A percentile compares a stretch with the other conserved stretches of the same genome.
Conservation (phyloP, 2,329 filamentous ascomycete genomes). For the Pyricularia pennisetigena region DNA sequence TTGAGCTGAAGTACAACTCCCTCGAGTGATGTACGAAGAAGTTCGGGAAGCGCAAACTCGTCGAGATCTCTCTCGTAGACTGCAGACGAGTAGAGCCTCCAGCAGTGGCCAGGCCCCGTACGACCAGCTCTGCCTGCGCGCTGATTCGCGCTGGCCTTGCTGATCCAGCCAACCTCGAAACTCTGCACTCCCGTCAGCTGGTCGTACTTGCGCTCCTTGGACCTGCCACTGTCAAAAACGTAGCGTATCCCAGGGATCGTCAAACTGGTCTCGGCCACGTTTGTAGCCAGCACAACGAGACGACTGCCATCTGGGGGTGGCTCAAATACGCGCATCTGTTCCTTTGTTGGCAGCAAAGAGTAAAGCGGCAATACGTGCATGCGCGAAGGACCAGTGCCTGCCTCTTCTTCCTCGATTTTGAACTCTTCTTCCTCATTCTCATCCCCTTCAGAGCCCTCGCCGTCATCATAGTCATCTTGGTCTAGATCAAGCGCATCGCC, state of each 20-base stretch:
- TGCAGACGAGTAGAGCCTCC: slow-evolving; percentile 86
- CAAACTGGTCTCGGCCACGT: slow-evolving; percentile 93
- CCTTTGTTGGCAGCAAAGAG: slow-evolving; percentile 79
- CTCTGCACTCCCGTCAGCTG: slow-evolving; percentile 85
- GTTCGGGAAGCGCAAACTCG: slow-evolving; percentile 79
- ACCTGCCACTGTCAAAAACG: slow-evolving; percentile 88
- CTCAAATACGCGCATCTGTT: slow-evolving; percentile 88
- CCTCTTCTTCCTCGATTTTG: slow-evolving; percentile 52
- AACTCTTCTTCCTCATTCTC: slow-evolving; percentile 56
- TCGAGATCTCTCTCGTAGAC: slow-evolving; percentile 86
- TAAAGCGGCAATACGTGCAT: slow-evolving; percentile 92
- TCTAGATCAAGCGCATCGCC: slow-evolving; percentile 60
- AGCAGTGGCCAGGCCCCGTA: slow-evolving; percentile 93
- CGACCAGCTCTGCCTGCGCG: slow-evolving; percentile 87
- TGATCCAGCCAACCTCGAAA: slow-evolving; percentile 93
- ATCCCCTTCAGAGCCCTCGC: slow-evolving; percentile 50
- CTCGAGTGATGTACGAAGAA: slow-evolving; percentile 85
- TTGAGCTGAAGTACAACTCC: slow-evolving; percentile 90
- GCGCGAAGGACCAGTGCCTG: slow-evolving; percentile 52
- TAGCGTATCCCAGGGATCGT: slow-evolving; percentile 94
- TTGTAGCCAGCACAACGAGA: slow-evolving; percentile 84
- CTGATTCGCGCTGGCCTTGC: slow-evolving; percentile 90
- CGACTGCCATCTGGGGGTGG: slow-evolving; percentile 72
- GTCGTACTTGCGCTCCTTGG: slow-evolving; percentile 88
- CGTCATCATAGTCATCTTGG: slow-evolving; percentile 36